phyloP scores from a whole-genome alignment of 768 basidiomycete genomes.

The Mycena epipterygia region DNA sequence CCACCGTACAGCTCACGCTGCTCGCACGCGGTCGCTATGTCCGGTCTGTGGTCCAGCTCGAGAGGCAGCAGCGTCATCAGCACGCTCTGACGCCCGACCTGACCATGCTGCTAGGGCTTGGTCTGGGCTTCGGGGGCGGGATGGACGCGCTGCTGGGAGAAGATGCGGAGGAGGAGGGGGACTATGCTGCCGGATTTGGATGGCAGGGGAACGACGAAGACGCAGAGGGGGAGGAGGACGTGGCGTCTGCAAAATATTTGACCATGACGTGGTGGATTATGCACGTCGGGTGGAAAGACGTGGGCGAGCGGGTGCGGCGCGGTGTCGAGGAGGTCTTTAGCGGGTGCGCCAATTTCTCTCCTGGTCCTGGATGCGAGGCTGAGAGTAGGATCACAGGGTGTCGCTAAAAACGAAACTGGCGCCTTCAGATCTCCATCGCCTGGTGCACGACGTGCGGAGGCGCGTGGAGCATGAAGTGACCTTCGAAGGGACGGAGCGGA shows the following conservation, averaged over 20 bases:
- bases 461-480: conserved; percentile 81
- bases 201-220: conserved; percentile 47
- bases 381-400: conserved; percentile 64
- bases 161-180: conserved; percentile 40
- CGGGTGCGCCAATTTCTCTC: conserved; percentile 66
- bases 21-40: conserved; percentile 89
- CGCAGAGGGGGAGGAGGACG: conserved; percentile 74
- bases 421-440: conserved; percentile 73
- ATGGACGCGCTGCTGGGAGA: conserved; percentile 42
- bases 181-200: conserved; percentile 32
- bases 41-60: conserved; percentile 71
- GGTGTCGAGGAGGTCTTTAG: conserved; percentile 89
- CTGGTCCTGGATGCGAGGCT: conserved; percentile 5
- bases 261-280: conserved; percentile 95
- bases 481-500: conserved; percentile 69
- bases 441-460: conserved; percentile 80
- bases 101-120: conserved; percentile 51
- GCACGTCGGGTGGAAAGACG: conserved; percentile 92
- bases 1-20: conserved; percentile 86
- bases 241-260: conserved; percentile 68
- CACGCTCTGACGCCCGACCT: conserved; percentile 59
- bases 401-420: conserved; percentile 85
- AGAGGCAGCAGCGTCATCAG: conserved; percentile 68
- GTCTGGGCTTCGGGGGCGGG: conserved; percentile 43
- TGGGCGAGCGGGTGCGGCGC: conserved; percentile 78